These are phyloP conservation scores for Chromosphaera perkinsii DNA, from an alignment of 208 protist genomes.

Conservation along the genomic window DNA sequence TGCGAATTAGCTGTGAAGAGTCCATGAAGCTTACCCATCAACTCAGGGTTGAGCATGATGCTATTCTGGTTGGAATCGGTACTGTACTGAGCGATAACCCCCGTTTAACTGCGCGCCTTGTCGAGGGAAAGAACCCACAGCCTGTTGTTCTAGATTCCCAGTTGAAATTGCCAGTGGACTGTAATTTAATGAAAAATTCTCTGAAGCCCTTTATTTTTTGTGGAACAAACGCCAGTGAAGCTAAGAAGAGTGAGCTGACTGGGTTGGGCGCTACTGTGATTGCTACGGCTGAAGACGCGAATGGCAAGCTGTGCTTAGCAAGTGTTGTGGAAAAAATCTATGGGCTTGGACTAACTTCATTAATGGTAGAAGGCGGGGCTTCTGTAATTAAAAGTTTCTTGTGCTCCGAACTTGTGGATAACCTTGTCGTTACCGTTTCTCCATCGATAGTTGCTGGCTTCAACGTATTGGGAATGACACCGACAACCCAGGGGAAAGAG, in stretches of 20 bases:
- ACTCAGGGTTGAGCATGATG: conserved; percentile 20
- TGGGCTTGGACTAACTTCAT: background rate
- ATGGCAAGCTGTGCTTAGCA: background rate
- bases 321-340: conserved; percentile 5
- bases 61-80: conserved; percentile 35
- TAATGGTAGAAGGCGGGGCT: conserved; percentile 35
- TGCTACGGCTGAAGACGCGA: background rate
- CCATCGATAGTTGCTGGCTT: conserved; percentile 20
- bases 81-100: conserved; percentile 28
- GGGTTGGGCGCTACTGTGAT: conserved; percentile 12
- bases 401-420: conserved; percentile 4
- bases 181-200: background rate
- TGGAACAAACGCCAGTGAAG: background rate
- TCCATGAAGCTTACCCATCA: conserved; percentile 28
- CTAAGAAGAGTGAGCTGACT: background rate
- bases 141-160: conserved; percentile 30
- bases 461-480: background rate
- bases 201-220: conserved; percentile 27
- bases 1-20: conserved; percentile 19
- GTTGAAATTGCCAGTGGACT: conserved; percentile 16
- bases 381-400: conserved; percentile 26
- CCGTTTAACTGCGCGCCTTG: conserved; percentile 27
- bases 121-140: conserved; percentile 12
- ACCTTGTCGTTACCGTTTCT: conserved; percentile 25
- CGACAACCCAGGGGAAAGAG: too few species aligned